Percentiles rank a stretch among this genome's conserved stretches.
Conservation (phyloP, 805 yeast genomes). For the Wickerhamomyces hampshirensis region DNA sequence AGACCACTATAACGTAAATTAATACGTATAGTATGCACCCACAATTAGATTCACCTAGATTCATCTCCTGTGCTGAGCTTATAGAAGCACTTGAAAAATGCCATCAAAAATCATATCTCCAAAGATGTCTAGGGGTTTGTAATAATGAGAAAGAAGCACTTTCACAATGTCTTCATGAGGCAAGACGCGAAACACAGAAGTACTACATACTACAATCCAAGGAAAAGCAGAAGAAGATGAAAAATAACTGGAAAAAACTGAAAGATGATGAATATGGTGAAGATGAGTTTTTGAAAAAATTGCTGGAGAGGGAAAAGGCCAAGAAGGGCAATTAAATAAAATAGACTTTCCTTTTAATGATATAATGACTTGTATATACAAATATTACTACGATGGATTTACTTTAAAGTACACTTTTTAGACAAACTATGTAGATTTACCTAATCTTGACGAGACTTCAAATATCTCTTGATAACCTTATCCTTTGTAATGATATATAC, state of each 20-base stretch:
- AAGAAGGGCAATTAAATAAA: constrained; percentile 23
- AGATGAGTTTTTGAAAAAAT: constrained; percentile 60
- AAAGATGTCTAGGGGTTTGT: constrained; percentile 77
- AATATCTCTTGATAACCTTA: constrained; percentile 78
- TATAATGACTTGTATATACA: background rate
- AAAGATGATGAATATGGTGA: constrained; percentile 82
- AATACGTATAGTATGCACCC: constrained; percentile 45
- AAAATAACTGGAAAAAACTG: constrained; percentile 51
- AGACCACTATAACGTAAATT: too few species aligned
- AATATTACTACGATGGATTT: background rate
- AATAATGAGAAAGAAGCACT: constrained; percentile 79
- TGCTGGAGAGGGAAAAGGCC: constrained; percentile 50
- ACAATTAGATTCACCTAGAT: constrained; percentile 45
- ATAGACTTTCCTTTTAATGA: too few species aligned
- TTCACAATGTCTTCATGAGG: constrained; percentile 71
- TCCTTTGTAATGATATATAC: constrained; percentile 91
- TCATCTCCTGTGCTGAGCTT: constrained; percentile 63
- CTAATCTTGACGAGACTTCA: constrained; percentile 93
- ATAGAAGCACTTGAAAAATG: constrained; percentile 89
- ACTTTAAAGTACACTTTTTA: too few species aligned
- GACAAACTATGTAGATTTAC: constrained; percentile 1
- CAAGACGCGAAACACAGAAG: constrained; percentile 60
- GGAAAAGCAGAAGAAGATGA: constrained; percentile 50
- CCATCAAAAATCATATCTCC: constrained; percentile 63
- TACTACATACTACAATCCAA: constrained; percentile 46